These are phyloP conservation scores for Chaetomiaceae sp. DNA, from an alignment of 2,329 filamentous ascomycete species.

Conservation along the genomic window DNA sequence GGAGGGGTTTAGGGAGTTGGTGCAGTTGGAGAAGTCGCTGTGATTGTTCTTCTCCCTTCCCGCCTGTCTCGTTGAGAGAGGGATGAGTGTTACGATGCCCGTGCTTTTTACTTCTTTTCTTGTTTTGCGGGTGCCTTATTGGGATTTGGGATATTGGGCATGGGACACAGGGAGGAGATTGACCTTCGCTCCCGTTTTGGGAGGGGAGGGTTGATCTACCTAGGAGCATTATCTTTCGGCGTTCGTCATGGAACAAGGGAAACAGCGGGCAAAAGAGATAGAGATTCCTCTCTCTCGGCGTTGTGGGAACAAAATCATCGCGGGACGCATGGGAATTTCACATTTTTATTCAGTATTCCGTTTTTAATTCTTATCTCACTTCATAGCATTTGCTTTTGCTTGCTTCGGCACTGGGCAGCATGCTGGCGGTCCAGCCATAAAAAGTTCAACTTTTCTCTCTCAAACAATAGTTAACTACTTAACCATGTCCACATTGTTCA, in stretches of 20 bases:
- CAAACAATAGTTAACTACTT: background rate
- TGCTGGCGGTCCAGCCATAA: too few species aligned
- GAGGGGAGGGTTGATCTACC: too few species aligned
- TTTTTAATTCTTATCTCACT: background rate
- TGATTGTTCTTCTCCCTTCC: background rate
- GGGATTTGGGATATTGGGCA: too few species aligned
- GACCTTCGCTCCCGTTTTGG: too few species aligned
- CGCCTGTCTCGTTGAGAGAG: background rate
- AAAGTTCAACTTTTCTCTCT: background rate
- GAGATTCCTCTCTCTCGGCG: conserved; percentile 2
- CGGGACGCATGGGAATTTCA: background rate
- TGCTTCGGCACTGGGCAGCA: too few species aligned
- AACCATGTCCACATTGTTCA: background rate
- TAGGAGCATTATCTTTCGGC: background rate
- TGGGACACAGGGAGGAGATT: too few species aligned
- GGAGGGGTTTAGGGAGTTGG: conserved; percentile 50
- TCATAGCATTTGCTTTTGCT: background rate
- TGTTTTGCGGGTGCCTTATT: too few species aligned
- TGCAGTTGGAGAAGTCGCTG: conserved; percentile 45
- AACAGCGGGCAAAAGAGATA: conserved; percentile 7
- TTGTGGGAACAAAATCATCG: conserved; percentile 7
- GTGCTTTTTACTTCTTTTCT: too few species aligned
- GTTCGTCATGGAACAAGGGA: conserved; percentile 1
- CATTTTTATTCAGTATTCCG: background rate
- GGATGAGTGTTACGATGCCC: too few species aligned